These are phyloP conservation scores for Flagelloscypha sp. DNA, from an alignment of 768 basidiomycete species.

Conservation along the genomic window DNA sequence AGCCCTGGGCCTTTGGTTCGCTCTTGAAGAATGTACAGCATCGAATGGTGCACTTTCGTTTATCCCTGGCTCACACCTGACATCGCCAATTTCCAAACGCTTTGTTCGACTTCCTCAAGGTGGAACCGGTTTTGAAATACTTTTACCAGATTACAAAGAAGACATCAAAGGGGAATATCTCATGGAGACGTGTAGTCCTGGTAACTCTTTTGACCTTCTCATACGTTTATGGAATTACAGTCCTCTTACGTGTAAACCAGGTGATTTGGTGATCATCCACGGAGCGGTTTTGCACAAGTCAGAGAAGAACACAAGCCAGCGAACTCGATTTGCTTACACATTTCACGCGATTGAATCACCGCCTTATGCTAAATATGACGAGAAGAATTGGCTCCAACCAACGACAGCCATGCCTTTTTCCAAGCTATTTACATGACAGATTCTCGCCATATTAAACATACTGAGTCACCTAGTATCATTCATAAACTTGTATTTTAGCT, in stretches of 20 bases:
- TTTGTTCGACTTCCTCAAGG: slow-evolving; percentile 70
- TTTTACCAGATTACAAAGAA: slow-evolving; percentile 33
- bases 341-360: slow-evolving; percentile 89
- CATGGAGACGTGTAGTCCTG: slow-evolving; percentile 66
- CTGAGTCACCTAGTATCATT: no score
- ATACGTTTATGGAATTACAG: not conserved
- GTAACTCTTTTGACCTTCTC: slow-evolving; percentile 24
- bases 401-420: slow-evolving; percentile 78
- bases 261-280: slow-evolving; percentile 90
- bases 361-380: slow-evolving; percentile 66
- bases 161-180: slow-evolving; percentile 45
- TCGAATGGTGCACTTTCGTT: slow-evolving; percentile 83
- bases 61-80: slow-evolving; percentile 83
- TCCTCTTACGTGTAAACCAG: slow-evolving; percentile 24
- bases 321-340: slow-evolving; percentile 89
- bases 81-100: slow-evolving; percentile 66
- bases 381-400: slow-evolving; percentile 95
- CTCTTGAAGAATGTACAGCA: slow-evolving; percentile 79
- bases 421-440: no score
- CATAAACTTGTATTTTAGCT: no score
- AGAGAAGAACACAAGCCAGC: slow-evolving; percentile 70
- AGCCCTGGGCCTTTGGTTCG: slow-evolving; percentile 96
- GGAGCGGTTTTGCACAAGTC: slow-evolving; percentile 90
- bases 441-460: no score
- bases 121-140: slow-evolving; percentile 79